Conservation (phyloP, 2,329 filamentous ascomycete genomes). For the Penicillium concentricum region DNA sequence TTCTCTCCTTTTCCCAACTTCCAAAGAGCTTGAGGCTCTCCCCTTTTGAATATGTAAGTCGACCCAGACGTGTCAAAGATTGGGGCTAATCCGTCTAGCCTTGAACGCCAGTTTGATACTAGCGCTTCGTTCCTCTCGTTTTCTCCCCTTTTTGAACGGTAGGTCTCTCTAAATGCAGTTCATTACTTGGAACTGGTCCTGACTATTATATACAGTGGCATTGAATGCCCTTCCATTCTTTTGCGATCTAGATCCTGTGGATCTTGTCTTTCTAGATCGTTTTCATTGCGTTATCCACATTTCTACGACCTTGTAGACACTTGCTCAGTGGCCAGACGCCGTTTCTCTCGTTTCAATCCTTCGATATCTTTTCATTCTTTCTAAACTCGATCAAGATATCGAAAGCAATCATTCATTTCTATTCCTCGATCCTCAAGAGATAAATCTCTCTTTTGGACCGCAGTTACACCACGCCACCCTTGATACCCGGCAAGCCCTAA, state of each 20-base stretch:
- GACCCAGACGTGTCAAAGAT: slow-evolving; percentile 8
- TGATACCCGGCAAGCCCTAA: slow-evolving; percentile 13
- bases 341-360: slow-evolving; percentile 7
- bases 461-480: not conserved
- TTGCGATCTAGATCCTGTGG: slow-evolving; percentile 22
- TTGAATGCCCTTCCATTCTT: slow-evolving; percentile 33
- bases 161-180: slow-evolving; percentile 6
- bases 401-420: slow-evolving; percentile 3
- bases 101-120: slow-evolving; percentile 30
- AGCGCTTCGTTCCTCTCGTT: slow-evolving; percentile 25
- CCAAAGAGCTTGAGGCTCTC: slow-evolving; percentile 34
- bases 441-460: not conserved
- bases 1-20: slow-evolving; percentile 16
- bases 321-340: not conserved
- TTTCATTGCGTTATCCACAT: slow-evolving; percentile 1
- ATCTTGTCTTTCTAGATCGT: slow-evolving; percentile 11
- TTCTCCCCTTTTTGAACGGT: slow-evolving; percentile 17
- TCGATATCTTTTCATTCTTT: slow-evolving; percentile 4
- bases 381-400: slow-evolving; percentile 14
- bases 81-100: slow-evolving; percentile 11
- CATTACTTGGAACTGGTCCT: not conserved
- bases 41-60: slow-evolving; percentile 15
- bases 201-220: slow-evolving; percentile 24
- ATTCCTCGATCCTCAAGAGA: not conserved
- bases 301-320: not conserved